Percentiles rank a stretch among this genome's conserved stretches.
These are phyloP conservation scores for Puccinia coronata DNA, from an alignment of 1,284 basidiomycete genomes.

Conservation along the genomic window DNA sequence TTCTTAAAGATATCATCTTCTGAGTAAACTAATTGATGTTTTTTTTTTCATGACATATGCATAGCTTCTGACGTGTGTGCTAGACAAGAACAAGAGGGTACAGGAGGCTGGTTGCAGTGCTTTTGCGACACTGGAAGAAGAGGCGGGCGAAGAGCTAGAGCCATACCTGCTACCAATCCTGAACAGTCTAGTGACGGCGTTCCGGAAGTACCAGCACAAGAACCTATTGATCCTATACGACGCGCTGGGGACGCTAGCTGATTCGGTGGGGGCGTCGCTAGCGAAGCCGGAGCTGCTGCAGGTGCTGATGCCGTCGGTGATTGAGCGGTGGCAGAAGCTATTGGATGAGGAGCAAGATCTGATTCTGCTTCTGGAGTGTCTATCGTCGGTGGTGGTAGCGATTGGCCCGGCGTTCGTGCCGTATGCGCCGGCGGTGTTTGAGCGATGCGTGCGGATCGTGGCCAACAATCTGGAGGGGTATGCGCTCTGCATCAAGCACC, in stretches of 20 bases:
- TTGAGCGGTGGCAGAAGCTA: conserved; percentile 82
- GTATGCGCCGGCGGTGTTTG: conserved; percentile 88
- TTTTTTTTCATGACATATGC: not conserved
- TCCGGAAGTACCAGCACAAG: conserved; percentile 98
- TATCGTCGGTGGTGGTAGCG: conserved; percentile 95
- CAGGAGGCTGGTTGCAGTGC: conserved; percentile 99
- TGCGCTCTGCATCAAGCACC: conserved; percentile 77
- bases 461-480: conserved; percentile 78
- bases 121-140: conserved; percentile 96
- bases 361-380: conserved; percentile 93
- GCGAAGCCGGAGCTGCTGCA: conserved; percentile 85
- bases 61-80: conserved; percentile 88
- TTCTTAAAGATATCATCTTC: not conserved
- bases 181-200: conserved; percentile 90
- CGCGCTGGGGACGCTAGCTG: conserved; percentile 94
- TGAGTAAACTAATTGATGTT: not conserved
- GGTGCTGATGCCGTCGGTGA: conserved; percentile 93
- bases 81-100: conserved; percentile 98
- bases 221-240: conserved; percentile 98
- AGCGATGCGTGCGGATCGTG: conserved; percentile 84
- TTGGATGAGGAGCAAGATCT: conserved; percentile 88
- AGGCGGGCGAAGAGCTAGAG: conserved; percentile 76
- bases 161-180: conserved; percentile 94
- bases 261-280: conserved; percentile 86
- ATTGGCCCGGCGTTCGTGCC: conserved; percentile 87